A percentile compares a stretch with the other conserved stretches of the same genome.
Conservation (phyloP, 2,329 filamentous ascomycete genomes). For the Aspergillus proliferans region DNA sequence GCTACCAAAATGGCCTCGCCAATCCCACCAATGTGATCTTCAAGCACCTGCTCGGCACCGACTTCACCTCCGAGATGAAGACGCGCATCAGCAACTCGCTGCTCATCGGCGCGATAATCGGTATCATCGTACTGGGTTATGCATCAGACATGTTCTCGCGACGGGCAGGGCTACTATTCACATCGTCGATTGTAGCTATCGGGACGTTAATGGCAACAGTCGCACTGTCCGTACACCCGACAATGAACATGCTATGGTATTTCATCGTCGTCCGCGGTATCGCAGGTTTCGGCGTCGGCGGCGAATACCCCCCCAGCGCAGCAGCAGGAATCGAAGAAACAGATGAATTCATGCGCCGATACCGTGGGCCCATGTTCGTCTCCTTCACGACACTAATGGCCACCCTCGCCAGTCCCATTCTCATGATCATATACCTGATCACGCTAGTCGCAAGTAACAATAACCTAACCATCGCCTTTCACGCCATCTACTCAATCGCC, state of each 20-base stretch:
- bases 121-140: slow-evolving; percentile 21
- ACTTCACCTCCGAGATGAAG: slow-evolving; percentile 23
- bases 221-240: slow-evolving; percentile 31
- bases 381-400: slow-evolving; percentile 33
- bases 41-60: slow-evolving; percentile 18
- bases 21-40: slow-evolving; percentile 30
- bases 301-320: slow-evolving; percentile 34
- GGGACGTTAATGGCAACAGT: slow-evolving; percentile 32
- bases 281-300: slow-evolving; percentile 33
- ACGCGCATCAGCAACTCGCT: slow-evolving; percentile 26
- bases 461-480: slow-evolving; percentile 25
- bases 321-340: slow-evolving; percentile 31
- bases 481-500: slow-evolving; percentile 27
- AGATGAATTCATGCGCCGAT: slow-evolving; percentile 15
- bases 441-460: slow-evolving; percentile 30
- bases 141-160: slow-evolving; percentile 25
- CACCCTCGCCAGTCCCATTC: slow-evolving; percentile 26
- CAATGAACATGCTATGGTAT: slow-evolving; percentile 32
- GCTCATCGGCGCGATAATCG: slow-evolving; percentile 24
- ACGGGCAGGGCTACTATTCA: slow-evolving; percentile 21
- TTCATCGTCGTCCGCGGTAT: slow-evolving; percentile 33
- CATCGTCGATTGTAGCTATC: slow-evolving; percentile 22
- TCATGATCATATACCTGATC: slow-evolving; percentile 32
- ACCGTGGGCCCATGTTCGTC: slow-evolving; percentile 30
- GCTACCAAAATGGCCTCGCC: slow-evolving; percentile 24